Base-by-base conservation (phyloP, 495 filamentous ascomycete genomes). In the Penicillium dipodomyicola region DNA sequence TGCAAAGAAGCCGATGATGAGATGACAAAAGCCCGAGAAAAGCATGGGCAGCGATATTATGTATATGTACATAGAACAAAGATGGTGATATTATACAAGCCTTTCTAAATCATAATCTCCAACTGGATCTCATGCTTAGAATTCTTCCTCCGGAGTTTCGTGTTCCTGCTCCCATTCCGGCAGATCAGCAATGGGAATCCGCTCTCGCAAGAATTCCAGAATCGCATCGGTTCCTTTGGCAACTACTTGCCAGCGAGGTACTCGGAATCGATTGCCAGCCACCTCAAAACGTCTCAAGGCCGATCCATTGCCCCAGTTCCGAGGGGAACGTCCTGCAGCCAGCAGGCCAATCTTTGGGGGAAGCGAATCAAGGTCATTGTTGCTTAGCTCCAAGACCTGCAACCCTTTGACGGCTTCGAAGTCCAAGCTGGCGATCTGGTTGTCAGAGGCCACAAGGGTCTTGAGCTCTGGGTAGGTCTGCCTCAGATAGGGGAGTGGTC, bases 201-300 rank as follows among this genome's bases (percentile, higher is more conserved):
- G 82, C 47, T 88, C 87, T 56, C 88, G 84, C 54, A 96, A 67
- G 87, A 89, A 97, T 49, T 87, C 79, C 61, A 96, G 75, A n/a
- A 91, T 82, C 17, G 88, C 85, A 65, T 95, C 90, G 1, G 91
- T 96, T 8, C 93, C 93, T 56, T 92, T 89, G 52, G 91, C 89
- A 54, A 97, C 73, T 14, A 96, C 80, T 51, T 88, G 90, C 80
- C 86, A 91, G 40, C 88, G 80, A n/a, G 93, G 93, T 42, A 96
- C 92, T 19, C 88, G 74, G 69, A 96, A 96, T 27, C 78, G 79
- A 68, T 96, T 96, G 9, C 90, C 90, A 20, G 82, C 84, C 17
- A 96, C 86, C 44, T 91, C 83, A 15, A 86, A 71, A 22, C 74
- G 73, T 56, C 73, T 75, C 59, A 87, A 53, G 11, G 71, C 62